Percentiles rank a stretch among this genome's conserved stretches.
These are phyloP conservation scores for Fragaria ananassa DNA, from an alignment of 306 rosid genomes.

Conservation along the genomic window DNA sequence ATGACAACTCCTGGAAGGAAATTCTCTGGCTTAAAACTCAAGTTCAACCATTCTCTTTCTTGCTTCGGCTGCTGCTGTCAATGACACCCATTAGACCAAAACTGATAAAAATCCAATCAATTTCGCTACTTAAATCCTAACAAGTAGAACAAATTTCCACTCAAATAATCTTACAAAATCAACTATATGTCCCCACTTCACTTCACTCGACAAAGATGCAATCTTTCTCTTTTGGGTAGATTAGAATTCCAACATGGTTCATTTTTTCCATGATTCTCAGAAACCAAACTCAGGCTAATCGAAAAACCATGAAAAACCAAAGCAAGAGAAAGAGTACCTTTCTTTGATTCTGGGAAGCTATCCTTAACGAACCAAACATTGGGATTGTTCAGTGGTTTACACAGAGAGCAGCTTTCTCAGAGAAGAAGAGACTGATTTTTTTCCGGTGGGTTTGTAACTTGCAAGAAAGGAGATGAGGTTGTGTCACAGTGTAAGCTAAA, in stretches of 20 bases:
- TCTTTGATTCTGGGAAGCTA: conserved; percentile 29
- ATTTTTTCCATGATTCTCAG: not conserved
- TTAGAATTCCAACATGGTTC: conserved; percentile 1
- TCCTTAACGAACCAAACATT: conserved; percentile 45
- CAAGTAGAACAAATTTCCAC: not conserved
- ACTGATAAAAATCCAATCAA: not conserved
- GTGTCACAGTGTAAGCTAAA: not conserved
- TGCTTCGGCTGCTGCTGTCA: conserved; percentile 41
- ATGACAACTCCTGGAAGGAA: conserved; percentile 85
- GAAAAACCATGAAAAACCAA: not conserved
- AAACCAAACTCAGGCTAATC: not conserved
- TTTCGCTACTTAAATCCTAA: not conserved
- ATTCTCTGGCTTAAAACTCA: conserved; percentile 79
- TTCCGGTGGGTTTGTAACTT: not conserved
- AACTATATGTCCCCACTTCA: not conserved
- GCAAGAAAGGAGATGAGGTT: not conserved
- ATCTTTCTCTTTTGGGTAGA: not conserved
- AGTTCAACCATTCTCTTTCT: conserved; percentile 57
- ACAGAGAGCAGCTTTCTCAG: not conserved
- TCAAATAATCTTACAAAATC: not conserved
- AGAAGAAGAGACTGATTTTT: conserved; percentile 2
- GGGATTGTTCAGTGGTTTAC: not conserved
- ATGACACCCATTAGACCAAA: not conserved
- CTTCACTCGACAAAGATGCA: not conserved
- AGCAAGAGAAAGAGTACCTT: conserved; percentile 36